Percentiles rank a stretch among this genome's conserved stretches.
These are phyloP conservation scores for Tephrocybe sp. DNA, from an alignment of 768 basidiomycete species.

Conservation along the genomic window DNA sequence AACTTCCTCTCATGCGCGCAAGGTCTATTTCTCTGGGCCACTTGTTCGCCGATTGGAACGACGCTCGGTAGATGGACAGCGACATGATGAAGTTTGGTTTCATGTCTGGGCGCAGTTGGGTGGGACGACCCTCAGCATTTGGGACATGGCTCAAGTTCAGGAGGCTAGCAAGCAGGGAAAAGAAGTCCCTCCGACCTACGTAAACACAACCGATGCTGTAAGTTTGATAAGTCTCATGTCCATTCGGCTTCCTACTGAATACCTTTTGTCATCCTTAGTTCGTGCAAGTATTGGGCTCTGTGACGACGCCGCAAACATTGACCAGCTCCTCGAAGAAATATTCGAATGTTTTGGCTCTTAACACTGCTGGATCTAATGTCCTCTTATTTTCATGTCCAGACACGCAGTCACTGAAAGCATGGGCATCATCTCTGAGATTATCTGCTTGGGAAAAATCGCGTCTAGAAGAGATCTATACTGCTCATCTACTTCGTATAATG, in stretches of 20 bases:
- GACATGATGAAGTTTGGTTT: constrained; percentile 76
- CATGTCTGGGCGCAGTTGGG: constrained; percentile 90
- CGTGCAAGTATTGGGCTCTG: constrained; percentile 72
- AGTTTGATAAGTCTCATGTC: constrained; percentile 28
- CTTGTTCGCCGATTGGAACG: constrained; percentile 75
- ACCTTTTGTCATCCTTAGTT: constrained; percentile 43
- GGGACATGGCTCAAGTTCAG: constrained; percentile 89
- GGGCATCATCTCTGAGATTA: constrained; percentile 89
- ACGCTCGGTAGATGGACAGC: constrained; percentile 64
- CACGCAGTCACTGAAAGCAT: constrained; percentile 69
- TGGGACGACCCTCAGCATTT: constrained; percentile 85
- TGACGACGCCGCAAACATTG: constrained; percentile 58
- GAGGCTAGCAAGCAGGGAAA: constrained; percentile 76
- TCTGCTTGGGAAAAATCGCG: constrained; percentile 94
- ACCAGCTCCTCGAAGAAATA: constrained; percentile 54
- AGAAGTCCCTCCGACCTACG: constrained; percentile 84
- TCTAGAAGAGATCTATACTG: constrained; percentile 96
- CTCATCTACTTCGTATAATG: constrained; percentile 85
- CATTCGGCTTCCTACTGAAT: background rate
- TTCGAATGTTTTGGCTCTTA: constrained; percentile 83
- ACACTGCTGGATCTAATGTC: constrained; percentile 91
- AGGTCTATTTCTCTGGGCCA: constrained; percentile 85
- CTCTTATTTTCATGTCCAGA: constrained; percentile 84
- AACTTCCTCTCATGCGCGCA: constrained; percentile 74
- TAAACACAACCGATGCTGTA: constrained; percentile 87